phyloP scores from a whole-genome alignment of 2,329 filamentous ascomycete species.

The Calonectria ilicicola region DNA sequence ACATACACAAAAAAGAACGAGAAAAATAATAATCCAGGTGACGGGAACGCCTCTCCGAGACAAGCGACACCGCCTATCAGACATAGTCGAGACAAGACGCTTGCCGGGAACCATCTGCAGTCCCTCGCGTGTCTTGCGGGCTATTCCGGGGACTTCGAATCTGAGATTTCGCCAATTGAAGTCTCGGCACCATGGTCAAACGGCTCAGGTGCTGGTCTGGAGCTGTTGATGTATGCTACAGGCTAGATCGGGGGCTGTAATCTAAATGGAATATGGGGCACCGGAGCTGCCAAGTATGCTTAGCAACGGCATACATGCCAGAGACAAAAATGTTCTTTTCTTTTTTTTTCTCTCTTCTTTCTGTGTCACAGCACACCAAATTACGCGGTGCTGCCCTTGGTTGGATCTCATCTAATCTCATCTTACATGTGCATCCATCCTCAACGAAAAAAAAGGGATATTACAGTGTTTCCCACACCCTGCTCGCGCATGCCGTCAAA shows the following conservation, averaged over 20 bases:
- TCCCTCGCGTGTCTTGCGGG: not conserved
- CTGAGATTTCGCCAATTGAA: conserved; percentile 1
- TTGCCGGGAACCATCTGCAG: not conserved
- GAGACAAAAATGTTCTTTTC: not conserved
- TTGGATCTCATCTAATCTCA: no score
- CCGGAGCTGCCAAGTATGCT: conserved; percentile 1
- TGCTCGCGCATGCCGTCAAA: not conserved
- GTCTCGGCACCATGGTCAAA: not conserved
- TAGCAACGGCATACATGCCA: conserved; percentile 2
- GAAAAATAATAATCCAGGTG: not conserved
- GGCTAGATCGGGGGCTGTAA: not conserved
- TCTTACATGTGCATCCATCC: not conserved
- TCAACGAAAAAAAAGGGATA: not conserved
- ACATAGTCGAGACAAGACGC: not conserved
- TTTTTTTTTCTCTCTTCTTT: no score
- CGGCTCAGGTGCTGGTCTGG: not conserved
- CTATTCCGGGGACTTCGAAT: not conserved
- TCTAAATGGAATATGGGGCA: not conserved
- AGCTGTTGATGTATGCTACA: not conserved
- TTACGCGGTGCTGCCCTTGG: not conserved
- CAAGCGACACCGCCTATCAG: not conserved
- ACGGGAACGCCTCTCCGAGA: not conserved
- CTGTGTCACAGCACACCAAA: not conserved
- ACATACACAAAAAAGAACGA: not conserved
- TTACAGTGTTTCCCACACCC: not conserved